Evolutionary conservation across 768 basidiomycete genomes (phyloP).

Genomic region (Tephrocybe sp.): DNA sequence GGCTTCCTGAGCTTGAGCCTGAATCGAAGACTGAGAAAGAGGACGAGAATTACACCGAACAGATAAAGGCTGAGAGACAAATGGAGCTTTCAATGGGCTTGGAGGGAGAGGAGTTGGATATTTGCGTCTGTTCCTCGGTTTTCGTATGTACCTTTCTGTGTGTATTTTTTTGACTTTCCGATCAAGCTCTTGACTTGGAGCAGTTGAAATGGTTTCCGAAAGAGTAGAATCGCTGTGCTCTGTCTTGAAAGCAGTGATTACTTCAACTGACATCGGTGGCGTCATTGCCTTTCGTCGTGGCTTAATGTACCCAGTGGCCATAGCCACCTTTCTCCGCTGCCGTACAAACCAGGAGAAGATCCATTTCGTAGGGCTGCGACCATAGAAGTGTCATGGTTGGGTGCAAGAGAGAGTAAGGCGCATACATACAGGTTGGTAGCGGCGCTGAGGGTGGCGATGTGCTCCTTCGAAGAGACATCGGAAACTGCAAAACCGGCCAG

Average conservation of each 20-base stretch:
- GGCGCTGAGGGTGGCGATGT: conserved; percentile 24
- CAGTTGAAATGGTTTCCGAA: background rate
- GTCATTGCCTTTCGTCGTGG: background rate
- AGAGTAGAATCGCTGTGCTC: conserved; percentile 9
- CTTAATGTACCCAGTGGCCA: background rate
- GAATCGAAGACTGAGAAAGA: background rate
- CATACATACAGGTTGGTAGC: conserved; percentile 34
- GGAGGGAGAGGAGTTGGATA: background rate
- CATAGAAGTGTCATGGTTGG: background rate
- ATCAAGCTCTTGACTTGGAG: background rate
- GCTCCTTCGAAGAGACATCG: conserved; percentile 17
- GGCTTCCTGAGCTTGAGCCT: conserved; percentile 1
- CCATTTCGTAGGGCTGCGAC: conserved; percentile 31
- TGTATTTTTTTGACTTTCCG: background rate
- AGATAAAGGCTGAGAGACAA: conserved; percentile 6
- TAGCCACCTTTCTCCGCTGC: conserved; percentile 26
- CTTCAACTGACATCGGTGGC: conserved; percentile 6
- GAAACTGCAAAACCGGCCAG: conserved; percentile 25
- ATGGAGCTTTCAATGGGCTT: conserved; percentile 7
- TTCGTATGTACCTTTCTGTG: background rate
- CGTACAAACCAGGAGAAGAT: conserved; percentile 34
- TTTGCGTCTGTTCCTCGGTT: background rate
- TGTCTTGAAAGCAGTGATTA: conserved; percentile 12
- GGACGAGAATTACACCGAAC: background rate
- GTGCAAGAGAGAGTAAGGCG: background rate